phyloP scores from a whole-genome alignment of 2,329 filamentous ascomycete genomes.

The Fusarium goolgardi region DNA sequence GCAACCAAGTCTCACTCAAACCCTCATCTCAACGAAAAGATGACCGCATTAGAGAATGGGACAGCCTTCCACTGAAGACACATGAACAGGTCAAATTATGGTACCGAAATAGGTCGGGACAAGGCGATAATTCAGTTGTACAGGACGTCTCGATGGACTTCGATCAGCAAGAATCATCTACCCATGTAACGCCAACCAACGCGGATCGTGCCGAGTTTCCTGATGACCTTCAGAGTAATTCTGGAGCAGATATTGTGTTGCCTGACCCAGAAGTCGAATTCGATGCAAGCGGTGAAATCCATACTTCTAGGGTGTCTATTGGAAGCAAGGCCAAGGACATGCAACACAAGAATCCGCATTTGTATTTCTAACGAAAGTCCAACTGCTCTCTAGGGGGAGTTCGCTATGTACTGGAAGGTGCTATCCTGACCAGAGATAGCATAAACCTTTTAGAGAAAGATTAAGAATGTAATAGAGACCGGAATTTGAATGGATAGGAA shows the following conservation, averaged over 20 bases:
- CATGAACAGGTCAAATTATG: conserved; percentile 39
- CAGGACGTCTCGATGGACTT: not conserved
- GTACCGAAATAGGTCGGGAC: conserved; percentile 27
- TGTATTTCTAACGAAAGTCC: conserved; percentile 36
- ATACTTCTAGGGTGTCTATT: not conserved
- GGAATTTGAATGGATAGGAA: too few relatives aligned
- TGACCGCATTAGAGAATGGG: conserved; percentile 48
- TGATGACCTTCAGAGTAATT: not conserved
- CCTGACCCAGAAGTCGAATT: not conserved
- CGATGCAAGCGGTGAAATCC: not conserved
- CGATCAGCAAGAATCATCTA: not conserved
- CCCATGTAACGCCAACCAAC: too few relatives aligned
- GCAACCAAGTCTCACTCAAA: conserved; percentile 7
- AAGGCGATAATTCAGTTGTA: accelerated
- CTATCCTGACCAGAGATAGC: too few relatives aligned
- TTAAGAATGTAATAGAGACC: not conserved
- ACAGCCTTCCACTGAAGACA: conserved; percentile 40
- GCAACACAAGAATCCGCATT: conserved; percentile 28
- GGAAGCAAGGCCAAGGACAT: conserved; percentile 37
- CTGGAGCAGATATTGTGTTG: not conserved
- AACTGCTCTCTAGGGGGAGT: too few relatives aligned
- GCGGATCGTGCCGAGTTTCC: not conserved
- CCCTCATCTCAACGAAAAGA: conserved; percentile 42
- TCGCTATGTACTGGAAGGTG: too few relatives aligned
- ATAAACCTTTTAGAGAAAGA: too few relatives aligned